Conservation (phyloP, 176 grass and related monocot genomes). For the Rhipidocladum racemiflorum region DNA sequence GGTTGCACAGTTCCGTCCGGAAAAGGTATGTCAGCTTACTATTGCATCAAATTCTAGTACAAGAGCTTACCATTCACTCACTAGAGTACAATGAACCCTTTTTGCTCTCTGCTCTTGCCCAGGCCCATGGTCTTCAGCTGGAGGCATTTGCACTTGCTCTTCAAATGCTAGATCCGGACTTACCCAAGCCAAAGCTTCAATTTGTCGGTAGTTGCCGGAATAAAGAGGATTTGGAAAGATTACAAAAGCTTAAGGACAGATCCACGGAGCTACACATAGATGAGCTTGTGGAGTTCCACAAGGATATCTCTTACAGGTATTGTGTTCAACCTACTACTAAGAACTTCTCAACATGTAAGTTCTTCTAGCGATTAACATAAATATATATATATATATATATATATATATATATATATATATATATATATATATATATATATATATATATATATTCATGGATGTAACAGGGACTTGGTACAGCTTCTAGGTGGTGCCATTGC, state of each 20-base stretch:
- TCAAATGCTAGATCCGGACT: slow-evolving; percentile 55
- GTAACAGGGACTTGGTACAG: slow-evolving; percentile 62
- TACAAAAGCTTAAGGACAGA: slow-evolving; percentile 77
- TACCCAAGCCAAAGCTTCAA: slow-evolving; percentile 67
- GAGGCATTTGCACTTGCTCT: slow-evolving; percentile 83
- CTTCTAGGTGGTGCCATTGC: slow-evolving; percentile 74
- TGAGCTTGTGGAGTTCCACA: slow-evolving; percentile 82
- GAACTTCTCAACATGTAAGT: background rate
- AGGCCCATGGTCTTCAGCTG: slow-evolving; percentile 90
- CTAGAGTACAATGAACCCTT: slow-evolving; percentile 12
- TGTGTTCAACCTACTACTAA: background rate
- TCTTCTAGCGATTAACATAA: background rate
- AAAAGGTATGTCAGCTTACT: slow-evolving; percentile 60
- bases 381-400: too few species aligned
- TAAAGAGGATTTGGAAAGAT: slow-evolving; percentile 74
- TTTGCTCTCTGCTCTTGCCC: background rate
- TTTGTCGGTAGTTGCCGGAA: slow-evolving; percentile 89
- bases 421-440: too few species aligned
- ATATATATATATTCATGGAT: slow-evolving; percentile 4
- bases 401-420: too few species aligned
- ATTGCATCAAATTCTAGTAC: background rate
- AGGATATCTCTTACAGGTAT: slow-evolving; percentile 69
- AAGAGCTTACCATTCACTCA: background rate
- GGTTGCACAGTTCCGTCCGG: slow-evolving; percentile 92
- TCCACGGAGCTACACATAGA: slow-evolving; percentile 67